A percentile compares a stretch with the other conserved stretches of the same genome.
These are phyloP conservation scores for Mentha longifolia DNA, from an alignment of 257 asterid species.

Conservation along the genomic window DNA sequence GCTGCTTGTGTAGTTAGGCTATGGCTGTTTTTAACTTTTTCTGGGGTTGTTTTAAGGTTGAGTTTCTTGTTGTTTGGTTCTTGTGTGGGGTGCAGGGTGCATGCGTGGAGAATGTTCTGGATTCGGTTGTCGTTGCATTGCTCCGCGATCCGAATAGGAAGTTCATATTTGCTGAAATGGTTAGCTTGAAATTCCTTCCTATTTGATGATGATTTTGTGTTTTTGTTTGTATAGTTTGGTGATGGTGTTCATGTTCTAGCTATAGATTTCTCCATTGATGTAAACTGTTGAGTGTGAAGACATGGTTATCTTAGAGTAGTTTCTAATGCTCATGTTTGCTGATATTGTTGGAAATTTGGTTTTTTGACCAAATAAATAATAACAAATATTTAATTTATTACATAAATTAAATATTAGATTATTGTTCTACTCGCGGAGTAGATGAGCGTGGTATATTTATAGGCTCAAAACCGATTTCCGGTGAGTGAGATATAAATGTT, in stretches of 20 bases:
- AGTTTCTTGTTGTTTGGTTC: slow-evolving; percentile 11
- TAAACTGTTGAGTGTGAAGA: neutral
- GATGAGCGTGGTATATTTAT: no score
- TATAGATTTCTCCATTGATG: neutral
- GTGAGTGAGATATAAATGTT: no score
- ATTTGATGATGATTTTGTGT: neutral
- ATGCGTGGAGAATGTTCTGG: slow-evolving; percentile 81
- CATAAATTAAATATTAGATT: no score
- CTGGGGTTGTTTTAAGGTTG: neutral
- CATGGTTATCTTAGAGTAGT: neutral
- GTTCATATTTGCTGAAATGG: slow-evolving; percentile 89
- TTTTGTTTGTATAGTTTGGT: slow-evolving; percentile 2
- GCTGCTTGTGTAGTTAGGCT: no score
- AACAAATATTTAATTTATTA: no score
- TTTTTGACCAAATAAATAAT: no score
- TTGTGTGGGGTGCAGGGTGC: slow-evolving; percentile 66
- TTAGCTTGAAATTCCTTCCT: slow-evolving; percentile 31
- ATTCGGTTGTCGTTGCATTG: slow-evolving; percentile 70
- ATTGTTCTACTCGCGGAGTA: no score
- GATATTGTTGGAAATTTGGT: no score
- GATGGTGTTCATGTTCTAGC: neutral
- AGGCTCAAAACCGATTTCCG: no score
- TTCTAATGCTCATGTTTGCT: neutral
- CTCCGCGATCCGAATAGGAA: slow-evolving; percentile 71
- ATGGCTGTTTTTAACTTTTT: neutral